Evolutionary conservation across 306 rosid genomes (phyloP), one percentile per base, ranked within the genome.

Genomic region (Casuarina equisetifolia): DNA sequence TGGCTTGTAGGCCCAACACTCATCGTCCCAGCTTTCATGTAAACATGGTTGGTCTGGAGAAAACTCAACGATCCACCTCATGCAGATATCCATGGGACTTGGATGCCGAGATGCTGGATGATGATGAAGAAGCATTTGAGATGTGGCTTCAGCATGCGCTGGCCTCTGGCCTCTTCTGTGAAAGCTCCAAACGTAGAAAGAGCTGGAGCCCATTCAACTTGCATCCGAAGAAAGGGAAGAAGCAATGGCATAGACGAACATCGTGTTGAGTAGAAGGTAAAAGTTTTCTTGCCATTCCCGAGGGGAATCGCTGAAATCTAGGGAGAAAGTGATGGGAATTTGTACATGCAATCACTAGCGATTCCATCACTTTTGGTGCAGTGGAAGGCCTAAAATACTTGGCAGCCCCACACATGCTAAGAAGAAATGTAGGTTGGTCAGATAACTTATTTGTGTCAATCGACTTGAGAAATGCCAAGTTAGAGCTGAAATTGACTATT

Each of bases 201-300:
- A 96, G 97, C 79, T 96, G 99, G 99, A 91, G 97, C 74, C 97
- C 98, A 0, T 96, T 96, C 96, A 96, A 96, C 66, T 79, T 93
- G 85, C 84, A 75, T 84, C 96, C 91, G 35, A 88, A 82, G 87
- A 92, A 82, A 85, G 94, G 92, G 78, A 95, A 91, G 86, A 96
- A 90, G 78, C 98, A 96, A 79, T 90, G 93, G 90, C 88, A 67
- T 46, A 25, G 99, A 81, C 87, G 99, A 88, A 96, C 98, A 0
- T 96, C 99, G 0, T 90, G 98, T 87, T 96, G 57, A 81, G 52
- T 76, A 67, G 72, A 62, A 49, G 69, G 50, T 67, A 42, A 40
- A 8, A 67, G 71, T 17, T 67, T 16, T 67, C 46, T 42, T 67
- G 51, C 35, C 50, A 46, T 1, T 40, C 71, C 12, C 48, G 17